Evolutionary conservation across 2,329 filamentous ascomycete species (phyloP), one percentile per base, ranked within the genome.

Genomic region (Epichloe hybrida): DNA sequence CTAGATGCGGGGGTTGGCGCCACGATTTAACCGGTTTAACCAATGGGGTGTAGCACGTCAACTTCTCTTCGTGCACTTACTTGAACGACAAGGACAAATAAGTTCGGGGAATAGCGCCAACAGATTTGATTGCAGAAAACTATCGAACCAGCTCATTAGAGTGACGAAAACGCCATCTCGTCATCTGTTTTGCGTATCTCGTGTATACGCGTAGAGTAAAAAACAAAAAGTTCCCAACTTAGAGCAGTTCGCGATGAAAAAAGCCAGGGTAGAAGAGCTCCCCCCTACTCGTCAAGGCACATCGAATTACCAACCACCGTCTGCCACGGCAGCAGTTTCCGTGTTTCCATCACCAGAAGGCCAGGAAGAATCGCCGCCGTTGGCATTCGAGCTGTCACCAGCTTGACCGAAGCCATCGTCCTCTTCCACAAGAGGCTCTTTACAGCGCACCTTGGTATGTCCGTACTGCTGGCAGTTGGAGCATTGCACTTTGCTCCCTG

Each of bases 401-500:
- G 35, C 21, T 21, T 23, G 37, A 9, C 36, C 50, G 36, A 57
- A 55, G 15, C 38, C 55, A 34, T 55, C 54, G 17, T 58, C 57
- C 13, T 47, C 41, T 5, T 38, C 52, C 12, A 57, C 55, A 36
- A 27, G 42, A 56, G 7, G 55, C 46, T 61, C 50, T 57, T 67
- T 67, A 61, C 67, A 69, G 11, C 66, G 59, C 38, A 68, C 65
- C 50, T 68, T 68, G 51, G 67, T 69, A 51, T 69, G 67, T 9
- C 67, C 67, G 37, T 59, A 69, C 53, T 67, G 57, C 49, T 68
- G 62, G 50, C 67, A 69, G 55, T 68, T 68, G 48, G 46, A 56
- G 51, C 67, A 69, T 54, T 69, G 63, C 5, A 69, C 66, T 49
- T 69, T 69, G 59, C 59, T 65, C 66, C 66, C 67, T 69, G 43